Conservation (phyloP, 805 yeast species). For the Kazachstania viticola region DNA sequence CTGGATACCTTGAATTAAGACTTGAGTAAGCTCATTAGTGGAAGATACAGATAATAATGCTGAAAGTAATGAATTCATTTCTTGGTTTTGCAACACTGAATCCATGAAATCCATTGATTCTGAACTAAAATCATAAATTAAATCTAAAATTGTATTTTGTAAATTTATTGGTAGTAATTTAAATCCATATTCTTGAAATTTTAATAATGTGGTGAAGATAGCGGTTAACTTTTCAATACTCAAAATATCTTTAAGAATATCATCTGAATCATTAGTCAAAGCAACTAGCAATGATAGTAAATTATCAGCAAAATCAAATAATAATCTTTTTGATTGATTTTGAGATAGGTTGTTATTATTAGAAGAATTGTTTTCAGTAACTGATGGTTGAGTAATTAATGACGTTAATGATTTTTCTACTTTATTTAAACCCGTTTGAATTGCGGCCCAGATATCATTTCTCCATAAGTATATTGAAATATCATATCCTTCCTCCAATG, state of each 20-base stretch:
- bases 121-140: constrained; percentile 48
- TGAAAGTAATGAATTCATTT: constrained; percentile 2
- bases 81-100: constrained; percentile 8
- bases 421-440: constrained; percentile 42
- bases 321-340: constrained; percentile 33
- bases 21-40: constrained; percentile 25
- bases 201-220: constrained; percentile 19
- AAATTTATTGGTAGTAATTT: constrained; percentile 30
- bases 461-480: constrained; percentile 68
- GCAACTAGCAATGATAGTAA: constrained; percentile 57
- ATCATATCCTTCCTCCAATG: constrained; percentile 82
- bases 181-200: constrained; percentile 20
- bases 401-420: constrained; percentile 38
- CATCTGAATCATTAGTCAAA: constrained; percentile 52
- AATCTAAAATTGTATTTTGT: constrained; percentile 43
- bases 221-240: constrained; percentile 16
- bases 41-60: not conserved
- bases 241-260: constrained; percentile 37
- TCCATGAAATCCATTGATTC: constrained; percentile 45
- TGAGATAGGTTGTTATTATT: constrained; percentile 3
- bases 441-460: constrained; percentile 57
- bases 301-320: constrained; percentile 64
- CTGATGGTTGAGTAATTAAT: constrained; percentile 17
- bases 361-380: not conserved
- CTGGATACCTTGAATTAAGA: constrained; percentile 29